Evolutionary conservation across 805 yeast species (phyloP).

Genomic region (Saccharomycopsis sp.): DNA sequence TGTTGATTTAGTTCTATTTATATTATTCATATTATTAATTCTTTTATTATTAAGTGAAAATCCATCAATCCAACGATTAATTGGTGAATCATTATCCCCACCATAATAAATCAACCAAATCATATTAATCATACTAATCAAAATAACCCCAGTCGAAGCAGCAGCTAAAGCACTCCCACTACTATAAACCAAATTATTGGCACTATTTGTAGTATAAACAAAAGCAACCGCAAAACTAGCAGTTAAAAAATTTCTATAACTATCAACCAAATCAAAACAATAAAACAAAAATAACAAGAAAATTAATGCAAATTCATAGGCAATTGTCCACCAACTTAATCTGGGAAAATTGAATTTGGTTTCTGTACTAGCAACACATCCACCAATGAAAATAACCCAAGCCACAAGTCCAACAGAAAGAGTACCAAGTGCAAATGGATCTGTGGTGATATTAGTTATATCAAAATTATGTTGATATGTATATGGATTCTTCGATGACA

Average conservation of each 20-base stretch:
- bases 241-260: slow-evolving; percentile 44
- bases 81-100: slow-evolving; percentile 80
- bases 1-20: slow-evolving; percentile 12
- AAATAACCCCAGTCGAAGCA: slow-evolving; percentile 86
- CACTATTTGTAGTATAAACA: slow-evolving; percentile 74
- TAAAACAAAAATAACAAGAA: slow-evolving; percentile 41
- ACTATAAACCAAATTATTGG: slow-evolving; percentile 69
- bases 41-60: slow-evolving; percentile 45
- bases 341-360: slow-evolving; percentile 44
- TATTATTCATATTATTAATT: not conserved
- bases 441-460: slow-evolving; percentile 50
- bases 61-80: slow-evolving; percentile 76
- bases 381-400: slow-evolving; percentile 85
- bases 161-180: slow-evolving; percentile 60
- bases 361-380: slow-evolving; percentile 48
- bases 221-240: slow-evolving; percentile 52
- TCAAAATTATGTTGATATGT: slow-evolving; percentile 23
- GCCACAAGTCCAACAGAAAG: slow-evolving; percentile 62
- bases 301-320: slow-evolving; percentile 59
- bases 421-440: slow-evolving; percentile 84
- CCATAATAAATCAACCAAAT: slow-evolving; percentile 88
- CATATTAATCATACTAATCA: slow-evolving; percentile 70
- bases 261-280: slow-evolving; percentile 53
- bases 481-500: slow-evolving; percentile 17
- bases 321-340: slow-evolving; percentile 96